A percentile compares a stretch with the other conserved stretches of the same genome.
Conservation (phyloP, 768 basidiomycete genomes). For the Multifurca ochricompacta region DNA sequence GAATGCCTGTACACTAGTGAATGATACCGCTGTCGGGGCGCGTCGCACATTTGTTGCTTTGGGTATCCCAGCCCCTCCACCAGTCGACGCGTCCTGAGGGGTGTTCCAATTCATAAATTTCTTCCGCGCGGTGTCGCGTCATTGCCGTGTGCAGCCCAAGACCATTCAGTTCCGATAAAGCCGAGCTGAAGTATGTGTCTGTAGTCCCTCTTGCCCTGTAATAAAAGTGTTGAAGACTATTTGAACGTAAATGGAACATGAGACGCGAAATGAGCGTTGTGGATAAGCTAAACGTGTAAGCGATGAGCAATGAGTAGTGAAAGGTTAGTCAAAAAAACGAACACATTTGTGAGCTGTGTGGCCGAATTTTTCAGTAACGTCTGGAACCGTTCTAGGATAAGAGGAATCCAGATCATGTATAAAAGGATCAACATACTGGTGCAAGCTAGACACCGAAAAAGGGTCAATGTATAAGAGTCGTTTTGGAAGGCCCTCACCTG, state of each 20-base stretch:
- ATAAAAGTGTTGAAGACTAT: neutral
- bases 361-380: neutral
- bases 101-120: neutral
- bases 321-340: neutral
- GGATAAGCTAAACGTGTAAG: neutral
- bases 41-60: too few relatives aligned
- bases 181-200: neutral
- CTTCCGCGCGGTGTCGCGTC: neutral
- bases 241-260: neutral
- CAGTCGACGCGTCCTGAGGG: neutral
- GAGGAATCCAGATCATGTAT: neutral
- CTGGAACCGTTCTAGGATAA: neutral
- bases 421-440: neutral
- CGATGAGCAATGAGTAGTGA: neutral
- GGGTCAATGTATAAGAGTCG: neutral
- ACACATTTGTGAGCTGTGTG: neutral
- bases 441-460: neutral
- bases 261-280: constrained; percentile 1
- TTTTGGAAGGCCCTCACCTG: neutral
- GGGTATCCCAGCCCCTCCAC: constrained; percentile 20
- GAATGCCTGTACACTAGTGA: too few relatives aligned
- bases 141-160: neutral
- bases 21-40: too few relatives aligned
- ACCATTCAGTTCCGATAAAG: neutral
- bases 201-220: neutral